Evolutionary conservation across 495 filamentous ascomycete species (phyloP).

Genomic region (Cairneyella variabilis): DNA sequence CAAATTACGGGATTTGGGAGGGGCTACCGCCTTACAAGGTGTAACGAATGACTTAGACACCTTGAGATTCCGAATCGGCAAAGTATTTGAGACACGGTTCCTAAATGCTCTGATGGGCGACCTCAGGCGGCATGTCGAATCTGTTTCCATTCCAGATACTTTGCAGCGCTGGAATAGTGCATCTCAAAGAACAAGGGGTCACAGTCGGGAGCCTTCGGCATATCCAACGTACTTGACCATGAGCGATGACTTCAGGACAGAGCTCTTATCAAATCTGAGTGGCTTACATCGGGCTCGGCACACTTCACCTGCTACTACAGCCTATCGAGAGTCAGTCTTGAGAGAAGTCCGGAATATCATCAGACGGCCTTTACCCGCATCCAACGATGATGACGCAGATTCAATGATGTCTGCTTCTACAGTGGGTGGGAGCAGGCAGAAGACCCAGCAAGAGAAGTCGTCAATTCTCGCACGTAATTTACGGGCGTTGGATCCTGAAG

Average conservation of each 20-base stretch:
- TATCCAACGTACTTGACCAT: constrained; percentile 73
- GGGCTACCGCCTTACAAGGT: constrained; percentile 75
- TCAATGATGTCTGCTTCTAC: constrained; percentile 87
- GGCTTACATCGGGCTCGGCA: constrained; percentile 77
- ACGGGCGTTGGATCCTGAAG: constrained; percentile 74
- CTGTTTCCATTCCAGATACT: constrained; percentile 66
- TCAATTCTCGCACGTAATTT: constrained; percentile 87
- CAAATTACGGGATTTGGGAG: constrained; percentile 65
- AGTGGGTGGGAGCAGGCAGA: constrained; percentile 59
- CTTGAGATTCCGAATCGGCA: constrained; percentile 76
- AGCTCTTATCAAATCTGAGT: constrained; percentile 62
- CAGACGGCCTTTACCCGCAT: constrained; percentile 79
- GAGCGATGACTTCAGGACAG: constrained; percentile 61
- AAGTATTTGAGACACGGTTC: constrained; percentile 79
- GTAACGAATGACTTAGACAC: constrained; percentile 71
- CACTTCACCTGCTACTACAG: constrained; percentile 71
- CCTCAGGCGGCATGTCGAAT: constrained; percentile 75
- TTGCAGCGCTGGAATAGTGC: constrained; percentile 69
- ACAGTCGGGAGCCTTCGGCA: constrained; percentile 59
- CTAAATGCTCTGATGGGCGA: constrained; percentile 75
- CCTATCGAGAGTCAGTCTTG: constrained; percentile 82
- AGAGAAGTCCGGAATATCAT: constrained; percentile 87
- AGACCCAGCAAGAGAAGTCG: constrained; percentile 84
- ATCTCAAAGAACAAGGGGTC: constrained; percentile 48
- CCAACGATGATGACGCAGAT: constrained; percentile 88